Base-by-base conservation (phyloP, 768 basidiomycete species). In the Serendipita sp. region DNA sequence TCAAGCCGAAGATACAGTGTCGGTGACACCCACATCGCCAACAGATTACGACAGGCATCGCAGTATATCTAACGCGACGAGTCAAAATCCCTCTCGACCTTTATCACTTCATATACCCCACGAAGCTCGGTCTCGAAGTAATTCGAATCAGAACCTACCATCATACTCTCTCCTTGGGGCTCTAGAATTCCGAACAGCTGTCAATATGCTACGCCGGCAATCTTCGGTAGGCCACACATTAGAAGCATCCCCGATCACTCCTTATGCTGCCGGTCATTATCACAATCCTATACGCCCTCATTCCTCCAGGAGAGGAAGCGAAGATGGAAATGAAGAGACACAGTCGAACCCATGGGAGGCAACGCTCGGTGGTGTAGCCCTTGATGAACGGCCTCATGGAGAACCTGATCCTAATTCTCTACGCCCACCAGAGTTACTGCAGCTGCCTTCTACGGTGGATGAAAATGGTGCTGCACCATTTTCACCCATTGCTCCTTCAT, bases 161-260 rank as follows among this genome's bases (percentile, higher is more conserved):
- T 89, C 88, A 0, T 92, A 92, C 70, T 97, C 95, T 2, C 81
- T 99, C 1, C 82, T 98, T 3, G 92, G 95, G 7, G 96, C 96
- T 0, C 81, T 99, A 48, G 96, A 99, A 74, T 99, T 99, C 75
- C 81, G 93, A 16, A 86, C 93, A 66, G 88, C 97, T 28, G 87
- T 99, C 24, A 80, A 87, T 10, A 85, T 87, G 0, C 78, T 99
- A 28, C 83, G 84, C 67, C 78, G 79, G 58, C 84, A 93, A 70
- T 85, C 86, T 8, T 79, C 82, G 1, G 77, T 77, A 0, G 74
- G 48, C 18, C 48, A 8, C 4, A 16, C n/a, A 11, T 75, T 90
- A 56, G 78, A 74, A 66, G 76, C 88, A 58, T 81, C 79, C 32
- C 80, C 77, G 0, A 66, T 85, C 73, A 83, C 87, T 0, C 88